These are phyloP conservation scores for Yarrowia divulgata DNA, from an alignment of 805 yeast species.

Conservation along the genomic window DNA sequence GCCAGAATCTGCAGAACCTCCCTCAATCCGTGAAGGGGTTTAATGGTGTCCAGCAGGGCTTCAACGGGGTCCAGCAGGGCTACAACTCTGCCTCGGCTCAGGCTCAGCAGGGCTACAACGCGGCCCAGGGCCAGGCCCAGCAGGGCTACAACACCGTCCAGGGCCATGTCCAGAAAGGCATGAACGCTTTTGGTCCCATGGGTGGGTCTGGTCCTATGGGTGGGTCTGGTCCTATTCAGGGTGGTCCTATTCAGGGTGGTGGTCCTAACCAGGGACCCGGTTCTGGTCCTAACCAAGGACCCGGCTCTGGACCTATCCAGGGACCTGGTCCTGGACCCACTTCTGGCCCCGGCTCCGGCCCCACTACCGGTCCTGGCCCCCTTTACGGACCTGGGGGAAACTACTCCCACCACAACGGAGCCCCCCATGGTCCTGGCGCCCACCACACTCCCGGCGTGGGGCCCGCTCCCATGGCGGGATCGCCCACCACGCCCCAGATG, in stretches of 20 bases:
- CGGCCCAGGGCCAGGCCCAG: not conserved
- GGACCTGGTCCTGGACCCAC: not conserved
- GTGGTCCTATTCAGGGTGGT: not conserved
- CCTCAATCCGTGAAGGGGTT: too few relatives aligned
- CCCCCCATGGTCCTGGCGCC: not conserved
- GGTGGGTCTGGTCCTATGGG: not conserved
- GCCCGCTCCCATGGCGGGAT: not conserved
- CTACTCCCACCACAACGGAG: constrained; percentile 5
- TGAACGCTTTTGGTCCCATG: not conserved
- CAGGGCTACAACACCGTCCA: not conserved
- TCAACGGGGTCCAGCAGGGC: constrained; percentile 17
- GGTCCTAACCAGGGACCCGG: constrained; percentile 9
- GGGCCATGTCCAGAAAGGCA: constrained; percentile 8
- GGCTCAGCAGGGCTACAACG: constrained; percentile 17
- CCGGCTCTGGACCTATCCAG: not conserved
- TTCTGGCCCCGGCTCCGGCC: not conserved
- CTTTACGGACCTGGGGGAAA: constrained; percentile 7
- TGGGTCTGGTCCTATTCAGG: not conserved
- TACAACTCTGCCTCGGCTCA: not conserved
- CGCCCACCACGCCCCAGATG: constrained; percentile 25
- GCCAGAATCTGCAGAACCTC: constrained; percentile 14
- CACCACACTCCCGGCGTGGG: not conserved
- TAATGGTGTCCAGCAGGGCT: constrained; percentile 13
- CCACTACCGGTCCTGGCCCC: not conserved
- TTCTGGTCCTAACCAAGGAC: not conserved